Evolutionary conservation across 495 filamentous ascomycete species (phyloP).

Genomic region (Ramalina peruviana): DNA sequence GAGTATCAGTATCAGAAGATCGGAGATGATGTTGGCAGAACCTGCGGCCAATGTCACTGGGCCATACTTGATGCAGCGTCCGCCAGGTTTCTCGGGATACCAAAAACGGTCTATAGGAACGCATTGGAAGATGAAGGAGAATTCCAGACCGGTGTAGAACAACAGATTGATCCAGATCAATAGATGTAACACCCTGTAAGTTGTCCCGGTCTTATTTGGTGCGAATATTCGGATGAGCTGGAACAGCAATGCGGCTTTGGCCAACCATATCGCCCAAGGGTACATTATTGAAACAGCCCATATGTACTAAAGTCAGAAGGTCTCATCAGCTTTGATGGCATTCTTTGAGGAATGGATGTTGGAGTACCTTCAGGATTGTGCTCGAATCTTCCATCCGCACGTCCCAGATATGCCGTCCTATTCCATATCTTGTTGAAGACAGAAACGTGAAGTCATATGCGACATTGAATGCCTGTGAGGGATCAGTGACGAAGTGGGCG

Average conservation of each 20-base stretch:
- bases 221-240: slow-evolving; percentile 2
- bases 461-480: no score
- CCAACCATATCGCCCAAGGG: no score
- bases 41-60: slow-evolving; percentile 12
- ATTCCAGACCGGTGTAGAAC: slow-evolving; percentile 3
- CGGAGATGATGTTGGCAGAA: slow-evolving; percentile 19
- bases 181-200: slow-evolving; percentile 2
- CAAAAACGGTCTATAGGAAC: slow-evolving; percentile 3
- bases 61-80: slow-evolving; percentile 17
- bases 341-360: no score
- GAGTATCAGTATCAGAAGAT: slow-evolving; percentile 18
- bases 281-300: no score
- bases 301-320: no score
- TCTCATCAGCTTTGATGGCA: no score
- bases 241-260: not conserved
- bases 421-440: no score
- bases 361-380: no score
- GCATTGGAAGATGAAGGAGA: slow-evolving; percentile 2
- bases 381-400: no score
- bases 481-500: no score
- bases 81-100: slow-evolving; percentile 6
- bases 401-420: no score
- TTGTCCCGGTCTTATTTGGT: not conserved
- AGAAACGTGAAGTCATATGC: no score
- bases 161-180: slow-evolving; percentile 11